Base-by-base conservation (phyloP, 2,329 filamentous ascomycete species). In the Ceratocystis papillata region DNA sequence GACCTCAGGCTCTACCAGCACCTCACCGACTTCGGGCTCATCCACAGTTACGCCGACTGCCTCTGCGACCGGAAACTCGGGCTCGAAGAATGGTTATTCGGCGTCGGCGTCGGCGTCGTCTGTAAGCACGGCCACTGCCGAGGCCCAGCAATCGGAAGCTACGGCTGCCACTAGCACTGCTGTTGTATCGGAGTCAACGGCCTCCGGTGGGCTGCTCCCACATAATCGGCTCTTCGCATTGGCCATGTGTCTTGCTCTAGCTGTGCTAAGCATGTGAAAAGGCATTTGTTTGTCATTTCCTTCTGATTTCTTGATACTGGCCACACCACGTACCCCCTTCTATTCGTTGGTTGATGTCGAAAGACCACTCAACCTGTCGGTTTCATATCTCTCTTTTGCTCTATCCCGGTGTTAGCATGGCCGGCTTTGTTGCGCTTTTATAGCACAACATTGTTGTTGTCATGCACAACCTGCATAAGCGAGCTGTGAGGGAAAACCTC, bases 1-100 rank as follows among this genome's bases (percentile, higher is more conserved):
- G 28, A 65, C 55, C 33, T 33, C 67, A 10, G 67, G 64, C 12
- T 63, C 65, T 48, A 48, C 67, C n/a, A 46, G 65, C 25, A 57
- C 64, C 28, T 8, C 37, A 25, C 57, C 50, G n/a, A 22, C 46
- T 10, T n/a, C 50, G 37, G 20, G 48, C 4, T 45, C 50, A 2
- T 12, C 46, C 1, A 50, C 62, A 12, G 12, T 22, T 4, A 20
- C 10, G 48, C 10, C 22, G 15, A 45, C 48, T 1, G 30, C 33
- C 17, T 55, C 63, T 25, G 50, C 37, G 2, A 57, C n/a, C 1
- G n/a, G 20, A 2, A 30, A 20, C 7, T 15, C 44, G 28, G 53
- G 15, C 25, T 59, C 55, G 6, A 33, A 37, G 55, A n/a, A 22
- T n/a, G 55, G 28, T 5, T 33, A 41, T 41, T 41, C 55, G 5